Percentiles rank a stretch among this genome's conserved stretches.
Conservation (phyloP, 1,284 basidiomycete genomes). For the Tremellales sp. region DNA sequence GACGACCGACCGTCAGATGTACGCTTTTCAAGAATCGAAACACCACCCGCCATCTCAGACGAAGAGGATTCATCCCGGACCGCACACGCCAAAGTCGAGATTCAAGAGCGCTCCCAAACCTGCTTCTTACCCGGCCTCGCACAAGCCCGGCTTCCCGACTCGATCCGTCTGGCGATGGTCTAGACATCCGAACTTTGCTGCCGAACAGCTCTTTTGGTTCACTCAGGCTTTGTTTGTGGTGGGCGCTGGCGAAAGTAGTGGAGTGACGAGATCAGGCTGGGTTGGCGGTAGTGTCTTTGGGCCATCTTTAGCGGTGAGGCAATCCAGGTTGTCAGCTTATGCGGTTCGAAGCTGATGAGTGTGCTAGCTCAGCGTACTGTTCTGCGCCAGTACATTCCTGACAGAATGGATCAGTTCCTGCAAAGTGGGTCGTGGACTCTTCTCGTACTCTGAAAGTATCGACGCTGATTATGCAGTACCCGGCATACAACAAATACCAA, state of each 20-base stretch:
- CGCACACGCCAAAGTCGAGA: conserved; percentile 6
- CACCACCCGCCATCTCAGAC: conserved; percentile 35
- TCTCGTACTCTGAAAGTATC: neutral
- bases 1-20: conserved; percentile 86
- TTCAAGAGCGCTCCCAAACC: conserved; percentile 11
- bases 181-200: conserved; percentile 86
- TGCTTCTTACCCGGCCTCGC: conserved; percentile 52
- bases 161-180: conserved; percentile 79
- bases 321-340: conserved; percentile 53
- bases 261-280: conserved; percentile 23
- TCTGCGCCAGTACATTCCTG: conserved; percentile 67
- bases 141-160: conserved; percentile 75
- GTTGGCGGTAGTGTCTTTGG: conserved; percentile 27
- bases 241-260: conserved; percentile 21
- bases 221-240: conserved; percentile 42
- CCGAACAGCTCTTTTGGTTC: conserved; percentile 86
- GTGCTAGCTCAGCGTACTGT: conserved; percentile 57
- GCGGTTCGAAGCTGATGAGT: conserved; percentile 51
- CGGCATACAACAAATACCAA: conserved; percentile 69
- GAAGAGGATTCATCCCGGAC: conserved; percentile 4
- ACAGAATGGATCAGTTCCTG: conserved; percentile 71
- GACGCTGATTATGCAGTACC: conserved; percentile 53
- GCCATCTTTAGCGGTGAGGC: conserved; percentile 35
- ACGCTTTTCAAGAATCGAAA: conserved; percentile 74
- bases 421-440: conserved; percentile 53